phyloP scores from a whole-genome alignment of 116 monocot genomes.

The Posidonia oceanica region DNA sequence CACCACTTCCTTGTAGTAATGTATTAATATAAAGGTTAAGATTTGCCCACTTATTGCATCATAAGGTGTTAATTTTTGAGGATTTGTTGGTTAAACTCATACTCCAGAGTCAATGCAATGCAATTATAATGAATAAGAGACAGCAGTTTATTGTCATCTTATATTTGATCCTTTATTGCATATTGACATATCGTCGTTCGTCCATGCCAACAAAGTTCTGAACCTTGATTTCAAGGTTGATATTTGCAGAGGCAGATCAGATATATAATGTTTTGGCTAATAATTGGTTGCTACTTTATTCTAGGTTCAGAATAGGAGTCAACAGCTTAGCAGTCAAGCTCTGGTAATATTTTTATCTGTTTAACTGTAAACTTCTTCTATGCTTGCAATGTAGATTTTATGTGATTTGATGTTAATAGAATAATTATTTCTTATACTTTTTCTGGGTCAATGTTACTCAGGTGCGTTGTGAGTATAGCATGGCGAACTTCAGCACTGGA shows the following conservation, averaged over 20 bases:
- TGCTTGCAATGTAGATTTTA: background rate
- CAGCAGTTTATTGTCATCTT: too few species aligned
- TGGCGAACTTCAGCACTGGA: slow-evolving; percentile 95
- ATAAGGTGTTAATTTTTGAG: too few species aligned
- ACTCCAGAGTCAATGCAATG: too few species aligned
- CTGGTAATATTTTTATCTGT: slow-evolving; percentile 30
- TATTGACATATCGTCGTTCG: background rate
- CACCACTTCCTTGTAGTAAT: too few species aligned
- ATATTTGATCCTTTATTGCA: too few species aligned
- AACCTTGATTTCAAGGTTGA: background rate
- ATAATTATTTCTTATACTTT: too few species aligned
- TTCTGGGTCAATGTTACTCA: slow-evolving; percentile 6
- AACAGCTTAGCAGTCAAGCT: slow-evolving; percentile 55
- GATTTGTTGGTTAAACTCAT: too few species aligned
- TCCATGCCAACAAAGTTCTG: background rate
- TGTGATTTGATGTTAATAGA: background rate
- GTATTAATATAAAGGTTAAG: too few species aligned
- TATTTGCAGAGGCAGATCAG: background rate
- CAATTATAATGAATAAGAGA: too few species aligned
- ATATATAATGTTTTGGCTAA: background rate
- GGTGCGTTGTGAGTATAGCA: slow-evolving; percentile 93
- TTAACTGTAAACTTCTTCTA: too few species aligned
- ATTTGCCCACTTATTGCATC: too few species aligned
- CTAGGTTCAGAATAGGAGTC: slow-evolving; percentile 77
- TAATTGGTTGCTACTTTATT: background rate